Evolutionary conservation across 2,329 filamentous ascomycete genomes (phyloP).

Genomic region (Sphaerulina populicola): DNA sequence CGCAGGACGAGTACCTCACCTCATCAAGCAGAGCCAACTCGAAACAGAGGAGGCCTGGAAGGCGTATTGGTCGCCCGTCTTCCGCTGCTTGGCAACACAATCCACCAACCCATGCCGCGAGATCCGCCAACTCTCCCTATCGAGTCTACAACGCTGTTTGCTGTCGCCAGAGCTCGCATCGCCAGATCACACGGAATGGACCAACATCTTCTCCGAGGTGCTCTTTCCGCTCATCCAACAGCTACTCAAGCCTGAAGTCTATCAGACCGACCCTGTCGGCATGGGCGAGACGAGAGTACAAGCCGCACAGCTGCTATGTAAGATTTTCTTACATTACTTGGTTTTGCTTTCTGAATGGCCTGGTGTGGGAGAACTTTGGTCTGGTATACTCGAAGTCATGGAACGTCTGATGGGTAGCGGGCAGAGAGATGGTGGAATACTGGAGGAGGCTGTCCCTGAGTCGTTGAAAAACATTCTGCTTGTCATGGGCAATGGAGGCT

Average conservation of each 20-base stretch:
- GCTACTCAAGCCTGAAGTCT: constrained; percentile 88
- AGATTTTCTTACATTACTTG: constrained; percentile 90
- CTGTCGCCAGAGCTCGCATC: constrained; percentile 76
- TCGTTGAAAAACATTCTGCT: constrained; percentile 92
- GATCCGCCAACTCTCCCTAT: constrained; percentile 80
- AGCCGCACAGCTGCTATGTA: constrained; percentile 81
- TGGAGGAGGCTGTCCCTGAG: constrained; percentile 93
- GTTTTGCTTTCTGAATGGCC: constrained; percentile 77
- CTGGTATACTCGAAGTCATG: constrained; percentile 89
- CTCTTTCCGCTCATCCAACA: constrained; percentile 83
- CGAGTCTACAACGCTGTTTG: constrained; percentile 74
- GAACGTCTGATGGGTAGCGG: constrained; percentile 94
- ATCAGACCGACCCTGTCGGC: constrained; percentile 77
- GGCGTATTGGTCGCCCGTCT: constrained; percentile 94
- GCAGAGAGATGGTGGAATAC: constrained; percentile 52
- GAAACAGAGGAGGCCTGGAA: constrained; percentile 73
- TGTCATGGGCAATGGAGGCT: constrained; percentile 86
- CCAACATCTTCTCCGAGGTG: constrained; percentile 86
- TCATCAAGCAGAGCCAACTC: constrained; percentile 89
- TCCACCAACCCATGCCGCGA: constrained; percentile 92
- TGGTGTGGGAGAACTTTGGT: constrained; percentile 84
- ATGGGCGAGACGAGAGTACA: constrained; percentile 96
- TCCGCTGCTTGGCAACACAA: constrained; percentile 77
- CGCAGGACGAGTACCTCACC: constrained; percentile 68
- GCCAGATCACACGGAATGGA: constrained; percentile 77